These are phyloP conservation scores for Claviceps fusiformis DNA, from an alignment of 2,329 filamentous ascomycete genomes.

Conservation along the genomic window DNA sequence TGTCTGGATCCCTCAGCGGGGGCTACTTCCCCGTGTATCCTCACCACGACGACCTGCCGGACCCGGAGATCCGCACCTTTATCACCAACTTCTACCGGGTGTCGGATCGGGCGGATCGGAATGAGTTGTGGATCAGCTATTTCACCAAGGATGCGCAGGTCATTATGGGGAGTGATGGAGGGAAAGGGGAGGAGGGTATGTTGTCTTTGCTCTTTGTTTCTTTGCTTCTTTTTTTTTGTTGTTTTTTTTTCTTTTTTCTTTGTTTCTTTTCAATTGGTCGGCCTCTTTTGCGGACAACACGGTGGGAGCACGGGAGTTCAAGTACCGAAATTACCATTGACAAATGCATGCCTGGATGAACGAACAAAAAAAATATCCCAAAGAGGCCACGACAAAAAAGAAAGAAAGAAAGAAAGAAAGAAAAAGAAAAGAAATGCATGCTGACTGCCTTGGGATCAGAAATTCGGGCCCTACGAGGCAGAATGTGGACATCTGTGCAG, in stretches of 20 bases:
- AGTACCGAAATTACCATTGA: too few species aligned
- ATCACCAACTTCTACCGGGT: slow-evolving; percentile 29
- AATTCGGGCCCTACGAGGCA: slow-evolving; percentile 24
- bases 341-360: too few species aligned
- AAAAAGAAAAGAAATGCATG: too few species aligned
- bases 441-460: slow-evolving; percentile 15
- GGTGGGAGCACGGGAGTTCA: too few species aligned
- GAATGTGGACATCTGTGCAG: slow-evolving; percentile 30
- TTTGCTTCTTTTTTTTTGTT: too few species aligned
- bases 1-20: slow-evolving; percentile 11
- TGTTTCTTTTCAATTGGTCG: too few species aligned
- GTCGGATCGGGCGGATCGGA: slow-evolving; percentile 27
- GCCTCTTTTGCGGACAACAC: too few species aligned
- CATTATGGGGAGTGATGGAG: slow-evolving; percentile 26
- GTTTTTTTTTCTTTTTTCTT: too few species aligned
- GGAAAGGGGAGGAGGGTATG: slow-evolving; percentile 22
- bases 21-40: slow-evolving; percentile 21
- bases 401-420: too few species aligned
- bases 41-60: slow-evolving; percentile 15
- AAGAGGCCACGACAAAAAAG: too few species aligned
- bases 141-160: slow-evolving; percentile 29
- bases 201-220: background rate
- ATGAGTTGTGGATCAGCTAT: slow-evolving; percentile 29
- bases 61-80: slow-evolving; percentile 22
- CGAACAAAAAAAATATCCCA: too few species aligned